These are phyloP conservation scores for Alternaria brassicae DNA, from an alignment of 2,329 filamentous ascomycete species.

Conservation along the genomic window DNA sequence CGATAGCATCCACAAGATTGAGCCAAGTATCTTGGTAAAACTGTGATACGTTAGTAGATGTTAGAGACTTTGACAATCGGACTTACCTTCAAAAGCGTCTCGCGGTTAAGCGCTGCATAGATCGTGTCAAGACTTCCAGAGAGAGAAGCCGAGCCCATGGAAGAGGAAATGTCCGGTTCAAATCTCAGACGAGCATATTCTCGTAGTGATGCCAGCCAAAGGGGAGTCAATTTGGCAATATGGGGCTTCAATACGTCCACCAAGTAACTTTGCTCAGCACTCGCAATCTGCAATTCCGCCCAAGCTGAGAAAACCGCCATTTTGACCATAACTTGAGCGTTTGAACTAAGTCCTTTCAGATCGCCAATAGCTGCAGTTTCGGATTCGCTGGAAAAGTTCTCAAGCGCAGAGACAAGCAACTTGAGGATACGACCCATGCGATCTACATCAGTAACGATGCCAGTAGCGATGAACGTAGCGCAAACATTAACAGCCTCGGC, in stretches of 20 bases:
- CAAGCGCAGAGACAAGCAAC: constrained; percentile 85
- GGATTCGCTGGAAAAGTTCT: constrained; percentile 84
- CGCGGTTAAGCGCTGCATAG: constrained; percentile 91
- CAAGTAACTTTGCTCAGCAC: constrained; percentile 88
- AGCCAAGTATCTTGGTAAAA: constrained; percentile 99
- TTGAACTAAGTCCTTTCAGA: constrained; percentile 88
- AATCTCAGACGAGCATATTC: constrained; percentile 94
- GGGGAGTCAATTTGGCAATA: constrained; percentile 84
- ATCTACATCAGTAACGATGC: constrained; percentile 96
- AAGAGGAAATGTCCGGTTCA: constrained; percentile 96
- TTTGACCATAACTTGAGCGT: constrained; percentile 98
- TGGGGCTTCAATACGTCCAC: constrained; percentile 88
- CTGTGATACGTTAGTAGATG: constrained; percentile 39
- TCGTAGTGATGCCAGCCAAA: constrained; percentile 91
- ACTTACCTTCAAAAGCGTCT: constrained; percentile 79
- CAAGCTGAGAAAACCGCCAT: constrained; percentile 97
- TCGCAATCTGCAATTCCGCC: constrained; percentile 96
- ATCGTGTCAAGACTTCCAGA: constrained; percentile 90
- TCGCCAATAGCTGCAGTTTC: constrained; percentile 91
- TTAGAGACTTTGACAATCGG: not conserved
- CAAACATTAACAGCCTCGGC: constrained; percentile 97
- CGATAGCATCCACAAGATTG: constrained; percentile 95
- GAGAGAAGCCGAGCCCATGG: constrained; percentile 78
- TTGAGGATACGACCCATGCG: constrained; percentile 99
- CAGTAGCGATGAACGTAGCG: constrained; percentile 95